These are phyloP conservation scores for Cardamine occulta DNA, from an alignment of 345 rosid species.

Conservation along the genomic window DNA sequence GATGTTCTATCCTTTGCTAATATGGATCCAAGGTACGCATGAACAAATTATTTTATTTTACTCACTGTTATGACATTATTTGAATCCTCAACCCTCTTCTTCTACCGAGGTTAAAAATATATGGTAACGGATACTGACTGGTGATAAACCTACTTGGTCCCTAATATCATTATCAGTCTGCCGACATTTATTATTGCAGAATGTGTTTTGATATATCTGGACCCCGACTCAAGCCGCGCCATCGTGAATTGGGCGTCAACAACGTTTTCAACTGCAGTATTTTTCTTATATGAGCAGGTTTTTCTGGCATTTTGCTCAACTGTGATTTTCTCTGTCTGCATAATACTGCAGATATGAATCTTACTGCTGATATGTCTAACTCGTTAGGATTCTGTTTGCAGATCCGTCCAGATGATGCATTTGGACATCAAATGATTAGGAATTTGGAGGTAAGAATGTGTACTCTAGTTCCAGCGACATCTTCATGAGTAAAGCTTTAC, in stretches of 20 bases:
- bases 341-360: neutral
- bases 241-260: conserved; percentile 84
- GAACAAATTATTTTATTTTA: neutral
- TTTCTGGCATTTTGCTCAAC: conserved; percentile 13
- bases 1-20: conserved; percentile 70
- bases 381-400: conserved; percentile 48
- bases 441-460: conserved; percentile 79
- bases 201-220: conserved; percentile 94
- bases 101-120: neutral
- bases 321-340: conserved; percentile 28
- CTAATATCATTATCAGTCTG: conserved; percentile 82
- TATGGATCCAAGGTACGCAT: conserved; percentile 84
- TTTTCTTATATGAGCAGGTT: conserved; percentile 98
- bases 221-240: conserved; percentile 79
- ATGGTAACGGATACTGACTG: conserved; percentile 27
- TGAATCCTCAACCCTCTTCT: conserved; percentile 1
- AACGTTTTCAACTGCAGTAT: conserved; percentile 72
- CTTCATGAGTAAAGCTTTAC: too few relatives aligned
- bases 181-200: conserved; percentile 99
- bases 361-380: conserved; percentile 26
- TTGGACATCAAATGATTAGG: conserved; percentile 95
- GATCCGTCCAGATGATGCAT: conserved; percentile 97
- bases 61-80: neutral
- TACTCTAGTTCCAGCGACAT: conserved; percentile 26
- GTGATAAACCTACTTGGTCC: conserved; percentile 45